Evolutionary conservation across 495 filamentous ascomycete species (phyloP), one percentile per base, ranked within the genome.

Genomic region (Chlorociboria aeruginascens): DNA sequence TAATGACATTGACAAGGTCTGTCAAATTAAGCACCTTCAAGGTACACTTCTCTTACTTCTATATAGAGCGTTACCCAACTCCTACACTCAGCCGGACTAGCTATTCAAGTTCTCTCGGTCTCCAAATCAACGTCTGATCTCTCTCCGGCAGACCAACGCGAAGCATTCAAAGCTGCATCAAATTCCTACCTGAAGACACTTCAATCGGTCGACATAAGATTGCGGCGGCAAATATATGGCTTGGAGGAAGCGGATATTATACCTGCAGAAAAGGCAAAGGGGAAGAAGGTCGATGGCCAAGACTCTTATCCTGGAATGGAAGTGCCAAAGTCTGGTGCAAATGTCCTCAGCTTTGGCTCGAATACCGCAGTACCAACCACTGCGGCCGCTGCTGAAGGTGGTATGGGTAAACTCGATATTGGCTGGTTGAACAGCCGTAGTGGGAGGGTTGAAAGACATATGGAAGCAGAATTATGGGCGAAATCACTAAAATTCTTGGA

Each of bases 391-490:
- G 25, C 7, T 7, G 53, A 56, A 8, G 33, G 45, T 13, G 48
- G 45, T 3, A 48, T 56, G 48, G 53, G 53, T 1, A 57, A 55
- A 25, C 37, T 60, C 25, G 88, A 95, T 62, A 77, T 92, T 11
- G 86, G 87, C 43, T 83, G 80, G 77, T 66, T 95, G 57, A 95
- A 95, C 56, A 83, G 82, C 63, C 75, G 85, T 49, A 83, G 81
- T 49, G 79, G 83, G 52, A 80, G 78, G 30, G 80, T 89, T 12
- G 84, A 79, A 36, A 79, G 76, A 56, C 80, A 84, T 49, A 86
- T 84, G 71, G 85, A 92, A 60, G 73, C 73, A 10, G 86, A 92
- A 66, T 58, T 92, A 43, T 85, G 86, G 84, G 67, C 68, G 45
- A 73, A 77, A 48, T 79, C 81, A 11, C 54, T 35, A 29, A 35